These are phyloP conservation scores for Colletotrichum musicola DNA, from an alignment of 2,329 filamentous ascomycete species.

Conservation along the genomic window DNA sequence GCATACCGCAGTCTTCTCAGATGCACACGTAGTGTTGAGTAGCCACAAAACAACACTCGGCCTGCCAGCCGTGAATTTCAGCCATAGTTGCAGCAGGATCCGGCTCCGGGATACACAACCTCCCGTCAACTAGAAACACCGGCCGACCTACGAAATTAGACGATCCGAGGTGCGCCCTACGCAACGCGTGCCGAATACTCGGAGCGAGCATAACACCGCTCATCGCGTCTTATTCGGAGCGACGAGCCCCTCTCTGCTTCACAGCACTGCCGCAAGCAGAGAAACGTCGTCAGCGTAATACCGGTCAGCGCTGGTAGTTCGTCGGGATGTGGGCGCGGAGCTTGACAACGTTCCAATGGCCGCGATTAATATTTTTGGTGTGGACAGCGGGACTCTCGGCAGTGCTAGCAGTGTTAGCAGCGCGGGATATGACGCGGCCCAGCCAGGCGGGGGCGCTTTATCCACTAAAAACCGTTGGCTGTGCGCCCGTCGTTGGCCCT, in stretches of 20 bases:
- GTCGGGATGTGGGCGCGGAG: no score
- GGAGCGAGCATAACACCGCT: background rate
- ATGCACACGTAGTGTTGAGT: background rate
- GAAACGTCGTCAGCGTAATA: constrained; percentile 10
- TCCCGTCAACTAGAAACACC: background rate
- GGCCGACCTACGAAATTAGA: background rate
- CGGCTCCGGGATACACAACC: constrained; percentile 2
- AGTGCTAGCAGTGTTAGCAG: constrained; percentile 12
- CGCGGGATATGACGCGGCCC: constrained; percentile 33
- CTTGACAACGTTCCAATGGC: background rate
- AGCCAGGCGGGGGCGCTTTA: constrained; percentile 1
- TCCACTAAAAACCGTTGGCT: background rate
- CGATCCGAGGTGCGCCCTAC: constrained; percentile 6
- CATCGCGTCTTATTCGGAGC: background rate
- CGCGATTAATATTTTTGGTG: constrained; percentile 11
- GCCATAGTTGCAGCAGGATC: background rate
- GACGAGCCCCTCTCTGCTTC: background rate
- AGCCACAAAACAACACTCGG: background rate
- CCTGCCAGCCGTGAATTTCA: background rate
- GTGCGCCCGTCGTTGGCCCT: background rate
- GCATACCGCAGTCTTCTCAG: background rate
- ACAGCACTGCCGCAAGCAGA: background rate
- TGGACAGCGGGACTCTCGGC: constrained; percentile 20
- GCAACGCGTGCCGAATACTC: background rate
- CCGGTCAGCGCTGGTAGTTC: background rate